Percentiles rank a stretch among this genome's conserved stretches.
Conservation (phyloP, 108 stramenopile species). For the Nannochloropsis granulata region DNA sequence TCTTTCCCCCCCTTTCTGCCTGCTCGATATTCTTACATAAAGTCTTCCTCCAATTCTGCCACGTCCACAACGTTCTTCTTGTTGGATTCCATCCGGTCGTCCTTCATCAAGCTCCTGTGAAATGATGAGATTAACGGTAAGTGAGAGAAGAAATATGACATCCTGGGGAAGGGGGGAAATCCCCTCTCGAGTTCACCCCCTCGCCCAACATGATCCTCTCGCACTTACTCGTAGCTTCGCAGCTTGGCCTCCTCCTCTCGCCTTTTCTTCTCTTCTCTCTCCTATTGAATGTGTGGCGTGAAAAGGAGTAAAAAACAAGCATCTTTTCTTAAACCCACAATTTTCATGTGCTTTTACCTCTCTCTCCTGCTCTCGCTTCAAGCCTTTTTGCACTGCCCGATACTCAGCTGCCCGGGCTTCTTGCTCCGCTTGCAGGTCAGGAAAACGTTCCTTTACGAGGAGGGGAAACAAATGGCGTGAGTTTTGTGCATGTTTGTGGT, state of each 20-base stretch:
- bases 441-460: slow-evolving; percentile 21
- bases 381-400: background rate
- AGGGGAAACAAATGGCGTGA: background rate
- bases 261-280: background rate
- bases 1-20: too few species aligned
- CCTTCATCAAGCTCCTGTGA: slow-evolving; percentile 1
- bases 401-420: slow-evolving; percentile 3
- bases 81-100: slow-evolving; percentile 18
- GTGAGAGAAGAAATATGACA: too few species aligned
- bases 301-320: too few species aligned
- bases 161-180: too few species aligned
- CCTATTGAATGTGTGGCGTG: background rate
- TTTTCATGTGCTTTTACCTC: background rate
- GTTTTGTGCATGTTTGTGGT: background rate
- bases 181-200: too few species aligned
- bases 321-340: background rate
- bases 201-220: background rate
- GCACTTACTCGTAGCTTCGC: slow-evolving; percentile 22
- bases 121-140: background rate
- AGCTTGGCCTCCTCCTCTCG: slow-evolving; percentile 9
- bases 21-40: slow-evolving; percentile 2
- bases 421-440: slow-evolving; percentile 31
- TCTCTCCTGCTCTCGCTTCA: background rate
- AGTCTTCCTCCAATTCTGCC: slow-evolving; percentile 26
- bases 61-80: slow-evolving; percentile 10